Base-by-base conservation (phyloP, 2,329 filamentous ascomycete species). In the Apiospora marii region DNA sequence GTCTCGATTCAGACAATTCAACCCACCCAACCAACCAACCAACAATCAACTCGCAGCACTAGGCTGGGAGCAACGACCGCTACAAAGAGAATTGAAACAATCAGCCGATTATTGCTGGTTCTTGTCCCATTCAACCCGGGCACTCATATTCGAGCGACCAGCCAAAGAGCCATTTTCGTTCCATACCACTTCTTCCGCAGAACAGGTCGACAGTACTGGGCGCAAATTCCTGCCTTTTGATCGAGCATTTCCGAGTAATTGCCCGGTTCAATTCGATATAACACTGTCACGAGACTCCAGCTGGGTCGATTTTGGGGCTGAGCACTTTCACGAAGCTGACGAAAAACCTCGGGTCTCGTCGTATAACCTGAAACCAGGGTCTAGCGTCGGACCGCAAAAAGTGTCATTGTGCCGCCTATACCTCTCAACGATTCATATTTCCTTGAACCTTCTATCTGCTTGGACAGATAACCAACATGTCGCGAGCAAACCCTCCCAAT, bases 401-500 rank as follows among this genome's bases (percentile, higher is more conserved):
- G 58, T 41, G 58, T 41, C 58, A 64, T 41, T 64, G 58, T 64
- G 58, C 34, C 34, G 58, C 58, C 58, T 64, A 64, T 64, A 64
- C 58, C 58, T 64, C 34, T 64, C 58, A 64, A 41, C 58, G 34
- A n/a, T 41, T 34, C 58, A 14, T 64, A n/a, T 41, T 64, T 64
- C 58, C 58, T 64, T 41, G 58, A 64, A 64, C 34, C 58, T 76
- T 58, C 53, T 14, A 71, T 58, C 58, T 44, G 58, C 30, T 64
- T 19, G 58, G 34, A 64, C 58, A 41, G 58, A 41, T 34, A 41
- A 64, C 34, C 72, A 81, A 73, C 79, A 90, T 91, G 89, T 90
- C 89, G 80, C 89, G 88, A 79, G 80, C 88, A 73, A 85, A 86
- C 79, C 83, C 87, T 76, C 89, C 86, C 79, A 90, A 87, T 83